phyloP scores from a whole-genome alignment of 148 eudicot species.

The Rhododendron simsii region DNA sequence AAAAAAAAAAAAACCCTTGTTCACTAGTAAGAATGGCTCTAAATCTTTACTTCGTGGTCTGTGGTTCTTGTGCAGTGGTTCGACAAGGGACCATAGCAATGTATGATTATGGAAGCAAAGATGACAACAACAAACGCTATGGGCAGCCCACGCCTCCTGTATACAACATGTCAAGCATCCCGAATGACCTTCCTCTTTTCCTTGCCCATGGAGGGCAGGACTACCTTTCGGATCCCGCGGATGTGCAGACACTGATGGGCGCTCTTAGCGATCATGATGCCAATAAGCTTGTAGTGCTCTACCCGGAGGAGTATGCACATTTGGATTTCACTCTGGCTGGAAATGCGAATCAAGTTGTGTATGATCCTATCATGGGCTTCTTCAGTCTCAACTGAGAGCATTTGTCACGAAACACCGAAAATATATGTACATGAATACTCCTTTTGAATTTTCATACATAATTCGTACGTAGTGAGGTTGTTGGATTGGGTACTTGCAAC shows the following conservation, averaged over 20 bases:
- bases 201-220: constrained; percentile 42
- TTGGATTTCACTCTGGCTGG: constrained; percentile 23
- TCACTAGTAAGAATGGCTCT: not conserved
- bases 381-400: constrained; percentile 14
- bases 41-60: not conserved
- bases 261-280: constrained; percentile 22
- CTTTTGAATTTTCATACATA: not conserved
- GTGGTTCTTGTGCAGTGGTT: constrained; percentile 23
- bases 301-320: constrained; percentile 29
- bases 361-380: constrained; percentile 36
- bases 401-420: not conserved
- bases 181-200: constrained; percentile 28
- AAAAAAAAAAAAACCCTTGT: constrained; percentile 6
- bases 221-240: constrained; percentile 25
- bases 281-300: constrained; percentile 24
- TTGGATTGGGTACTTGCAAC: not conserved
- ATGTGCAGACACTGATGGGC: constrained; percentile 27
- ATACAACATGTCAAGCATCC: constrained; percentile 33
- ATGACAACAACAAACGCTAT: constrained; percentile 28
- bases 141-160: constrained; percentile 33
- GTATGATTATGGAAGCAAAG: constrained; percentile 34
- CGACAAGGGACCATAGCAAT: constrained; percentile 34
- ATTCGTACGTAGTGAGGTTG: not conserved
- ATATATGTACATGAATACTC: constrained; percentile 10
- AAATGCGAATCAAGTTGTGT: constrained; percentile 38